Base-by-base conservation (phyloP, 129 eudicot genomes). In the Centaurea solstitialis region DNA sequence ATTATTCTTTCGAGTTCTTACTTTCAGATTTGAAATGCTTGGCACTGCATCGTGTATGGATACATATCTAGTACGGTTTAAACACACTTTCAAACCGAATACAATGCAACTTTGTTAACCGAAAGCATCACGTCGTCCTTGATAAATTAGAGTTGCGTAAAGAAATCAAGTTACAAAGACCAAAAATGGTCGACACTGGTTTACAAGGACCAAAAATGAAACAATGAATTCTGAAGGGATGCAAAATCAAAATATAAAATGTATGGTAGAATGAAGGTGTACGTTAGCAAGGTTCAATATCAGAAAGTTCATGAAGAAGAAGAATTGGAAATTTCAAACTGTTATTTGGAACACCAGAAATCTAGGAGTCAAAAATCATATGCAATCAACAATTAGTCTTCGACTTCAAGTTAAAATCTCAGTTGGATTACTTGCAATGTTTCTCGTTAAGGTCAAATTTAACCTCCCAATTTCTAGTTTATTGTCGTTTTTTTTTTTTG, bases 391-490 rank as follows among this genome's bases (percentile, higher is more conserved):
- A 47, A 10, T 76, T 72, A 38, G 77, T 6, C 75, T 85, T n/a
- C 85, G 77, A 33, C 65, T 87, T 69, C 80, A 80, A 23, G 65
- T 87, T 69, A 84, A 37, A 9, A 59, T 90, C 80, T 90, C 97
- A 15, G 73, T 85, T 81, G 26, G 21, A 62, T 80, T 76, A 66
- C 80, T 83, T 80, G 86, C 97, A 64, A 90, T 94, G 98, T 94
- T 94, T 83, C 91, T 94, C 62, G 57, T 94, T 82, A 94, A 91
- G 97, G 97, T 88, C 68, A 68, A 8, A 45, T 72, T 50, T 6
- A 3, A 2, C 53, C 68, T n/a, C 65, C 0, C 9, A 59, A 9
- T 66, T 35, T 30, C 23, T 45, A 15, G 2, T 17, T 64, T 18
- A 33, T 40, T 10, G 66, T 69, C n/a, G 66, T 3, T n/a, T 61